Percentiles rank a stretch among this genome's conserved stretches.
These are phyloP conservation scores for Sporobolus alterniflorus DNA, from an alignment of 202 grass and related monocot species.

Conservation along the genomic window DNA sequence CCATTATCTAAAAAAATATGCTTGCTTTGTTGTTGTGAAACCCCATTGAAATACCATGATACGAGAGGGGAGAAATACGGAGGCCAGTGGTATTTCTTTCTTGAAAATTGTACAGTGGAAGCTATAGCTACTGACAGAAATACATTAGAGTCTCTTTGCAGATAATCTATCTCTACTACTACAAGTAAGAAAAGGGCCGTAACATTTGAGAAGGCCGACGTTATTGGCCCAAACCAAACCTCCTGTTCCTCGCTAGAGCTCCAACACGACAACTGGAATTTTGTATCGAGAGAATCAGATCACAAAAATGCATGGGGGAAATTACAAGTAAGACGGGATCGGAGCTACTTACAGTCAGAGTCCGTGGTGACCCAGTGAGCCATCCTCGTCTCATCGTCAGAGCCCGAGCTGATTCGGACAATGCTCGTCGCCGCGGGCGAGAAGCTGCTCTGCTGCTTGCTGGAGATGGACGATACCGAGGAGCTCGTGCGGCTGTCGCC, in stretches of 20 bases:
- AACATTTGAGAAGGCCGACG: neutral
- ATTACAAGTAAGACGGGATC: neutral
- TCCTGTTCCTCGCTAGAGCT: constrained; percentile 36
- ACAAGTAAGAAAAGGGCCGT: neutral
- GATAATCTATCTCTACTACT: no score
- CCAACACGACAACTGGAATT: constrained; percentile 64
- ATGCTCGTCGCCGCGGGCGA: neutral
- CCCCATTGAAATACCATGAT: neutral
- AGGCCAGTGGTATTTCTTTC: neutral
- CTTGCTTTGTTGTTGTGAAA: neutral
- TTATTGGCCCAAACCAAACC: neutral
- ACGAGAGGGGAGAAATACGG: neutral
- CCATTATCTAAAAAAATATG: no score
- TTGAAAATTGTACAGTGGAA: neutral
- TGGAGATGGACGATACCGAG: constrained; percentile 8
- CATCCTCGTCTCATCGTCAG: constrained; percentile 23
- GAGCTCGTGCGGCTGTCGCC: neutral
- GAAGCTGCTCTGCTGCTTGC: constrained; percentile 38
- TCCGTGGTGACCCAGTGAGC: constrained; percentile 77
- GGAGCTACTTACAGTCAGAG: constrained; percentile 73
- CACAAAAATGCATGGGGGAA: neutral
- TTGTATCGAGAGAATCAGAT: neutral
- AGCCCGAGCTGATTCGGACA: neutral
- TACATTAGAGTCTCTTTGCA: no score
- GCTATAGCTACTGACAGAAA: no score